These are phyloP conservation scores for Ogataea degrootiae DNA, from an alignment of 805 yeast species.

Conservation along the genomic window DNA sequence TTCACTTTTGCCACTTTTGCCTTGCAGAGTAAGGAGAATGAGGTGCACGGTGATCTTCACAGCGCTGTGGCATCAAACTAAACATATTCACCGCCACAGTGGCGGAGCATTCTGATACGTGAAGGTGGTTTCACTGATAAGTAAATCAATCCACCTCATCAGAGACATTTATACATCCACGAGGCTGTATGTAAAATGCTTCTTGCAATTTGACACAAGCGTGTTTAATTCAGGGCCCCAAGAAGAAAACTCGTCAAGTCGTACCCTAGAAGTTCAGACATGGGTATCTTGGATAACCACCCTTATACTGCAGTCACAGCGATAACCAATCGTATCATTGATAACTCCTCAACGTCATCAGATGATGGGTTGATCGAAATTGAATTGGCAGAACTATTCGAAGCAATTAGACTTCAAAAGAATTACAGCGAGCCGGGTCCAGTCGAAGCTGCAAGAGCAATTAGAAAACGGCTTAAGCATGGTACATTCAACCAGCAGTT, in stretches of 20 bases:
- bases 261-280: conserved; percentile 10
- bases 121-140: too few species aligned
- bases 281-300: conserved; percentile 56
- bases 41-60: too few species aligned
- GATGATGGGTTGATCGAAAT: conserved; percentile 36
- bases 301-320: conserved; percentile 70
- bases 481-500: conserved; percentile 64
- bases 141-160: too few species aligned
- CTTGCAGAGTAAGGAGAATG: too few species aligned
- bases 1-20: too few species aligned
- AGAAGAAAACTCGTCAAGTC: neutral
- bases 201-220: too few species aligned
- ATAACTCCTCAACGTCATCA: conserved; percentile 36
- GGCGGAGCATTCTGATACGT: too few species aligned
- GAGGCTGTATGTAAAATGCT: too few species aligned
- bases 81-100: too few species aligned
- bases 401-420: conserved; percentile 40
- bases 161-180: too few species aligned
- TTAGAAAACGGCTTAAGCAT: conserved; percentile 83
- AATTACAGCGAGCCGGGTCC: conserved; percentile 34
- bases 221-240: too few species aligned
- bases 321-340: conserved; percentile 48
- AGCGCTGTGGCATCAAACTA: too few species aligned
- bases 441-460: conserved; percentile 84
- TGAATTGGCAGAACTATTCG: conserved; percentile 54